A percentile compares a stretch with the other conserved stretches of the same genome.
Evolutionary conservation across 2,329 filamentous ascomycete species (phyloP).

Genomic region (Fusarium sp.): DNA sequence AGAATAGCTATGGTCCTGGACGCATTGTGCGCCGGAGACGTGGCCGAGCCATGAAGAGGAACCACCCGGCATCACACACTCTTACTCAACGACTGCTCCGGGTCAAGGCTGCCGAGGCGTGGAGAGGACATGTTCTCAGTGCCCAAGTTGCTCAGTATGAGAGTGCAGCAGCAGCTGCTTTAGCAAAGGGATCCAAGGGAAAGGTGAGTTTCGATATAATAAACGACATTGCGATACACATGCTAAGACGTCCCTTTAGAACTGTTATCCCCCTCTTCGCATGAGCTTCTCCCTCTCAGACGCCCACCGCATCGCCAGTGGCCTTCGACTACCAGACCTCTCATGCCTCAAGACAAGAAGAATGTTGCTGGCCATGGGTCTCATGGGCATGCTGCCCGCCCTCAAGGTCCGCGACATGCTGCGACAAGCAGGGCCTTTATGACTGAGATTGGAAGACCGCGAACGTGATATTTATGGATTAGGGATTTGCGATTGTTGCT

Average conservation of each 20-base stretch:
- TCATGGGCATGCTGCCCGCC: slow-evolving; percentile 45
- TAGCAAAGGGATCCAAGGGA: slow-evolving; percentile 14
- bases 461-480: slow-evolving; percentile 22
- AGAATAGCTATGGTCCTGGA: slow-evolving; percentile 22
- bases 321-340: slow-evolving; percentile 41
- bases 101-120: slow-evolving; percentile 56
- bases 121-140: slow-evolving; percentile 50
- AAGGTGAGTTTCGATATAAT: slow-evolving; percentile 26
- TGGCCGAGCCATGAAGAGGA: slow-evolving; percentile 12
- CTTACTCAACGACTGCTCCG: slow-evolving; percentile 56
- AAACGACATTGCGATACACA: neutral
- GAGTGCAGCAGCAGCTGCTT: slow-evolving; percentile 11
- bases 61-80: slow-evolving; percentile 46
- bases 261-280: slow-evolving; percentile 34
- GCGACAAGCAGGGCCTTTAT: slow-evolving; percentile 36
- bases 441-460: slow-evolving; percentile 25
- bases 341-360: slow-evolving; percentile 45
- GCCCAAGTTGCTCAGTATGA: slow-evolving; percentile 44
- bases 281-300: slow-evolving; percentile 38
- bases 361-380: slow-evolving; percentile 46
- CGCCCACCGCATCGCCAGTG: slow-evolving; percentile 23
- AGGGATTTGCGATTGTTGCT: slow-evolving; percentile 35
- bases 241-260: slow-evolving; percentile 25
- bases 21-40: slow-evolving; percentile 38
- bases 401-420: slow-evolving; percentile 37